phyloP scores from a whole-genome alignment of 129 eudicot genomes.

The Pittosporum tobira region DNA sequence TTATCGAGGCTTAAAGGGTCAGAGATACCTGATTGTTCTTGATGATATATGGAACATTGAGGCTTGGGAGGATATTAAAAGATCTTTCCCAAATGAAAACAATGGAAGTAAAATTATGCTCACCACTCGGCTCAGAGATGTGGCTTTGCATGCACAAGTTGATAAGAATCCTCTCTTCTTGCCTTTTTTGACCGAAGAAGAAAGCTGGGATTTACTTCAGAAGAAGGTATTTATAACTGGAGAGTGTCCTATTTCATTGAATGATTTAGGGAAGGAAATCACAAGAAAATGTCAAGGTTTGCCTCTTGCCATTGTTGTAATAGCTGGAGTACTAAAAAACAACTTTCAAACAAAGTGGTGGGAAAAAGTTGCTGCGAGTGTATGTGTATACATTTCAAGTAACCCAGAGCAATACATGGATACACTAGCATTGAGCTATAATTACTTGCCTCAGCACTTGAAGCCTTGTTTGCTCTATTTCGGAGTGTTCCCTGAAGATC shows the following conservation, averaged over 20 bases:
- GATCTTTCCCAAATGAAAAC: slow-evolving; percentile 17
- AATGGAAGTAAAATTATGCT: slow-evolving; percentile 26
- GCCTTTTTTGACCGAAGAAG: slow-evolving; percentile 15
- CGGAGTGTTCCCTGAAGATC: no score
- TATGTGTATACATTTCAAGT: slow-evolving; percentile 14
- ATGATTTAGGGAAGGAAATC: slow-evolving; percentile 22
- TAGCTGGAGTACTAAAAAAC: slow-evolving; percentile 29
- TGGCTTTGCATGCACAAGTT: slow-evolving; percentile 11
- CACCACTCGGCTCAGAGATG: slow-evolving; percentile 21
- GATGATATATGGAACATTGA: slow-evolving; percentile 16
- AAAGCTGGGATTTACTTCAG: no score
- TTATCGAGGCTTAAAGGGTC: slow-evolving; percentile 14
- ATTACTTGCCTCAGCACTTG: no score
- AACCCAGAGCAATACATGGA: slow-evolving; percentile 16
- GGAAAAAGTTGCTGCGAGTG: slow-evolving; percentile 17
- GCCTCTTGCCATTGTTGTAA: no score
- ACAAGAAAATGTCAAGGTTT: no score
- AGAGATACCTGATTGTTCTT: slow-evolving; percentile 26
- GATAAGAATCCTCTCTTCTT: slow-evolving; percentile 11
- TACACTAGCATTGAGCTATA: slow-evolving; percentile 23
- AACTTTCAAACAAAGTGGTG: slow-evolving; percentile 11
- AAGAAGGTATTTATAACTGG: slow-evolving; percentile 15
- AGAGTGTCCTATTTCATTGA: slow-evolving; percentile 16
- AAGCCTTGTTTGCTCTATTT: no score
- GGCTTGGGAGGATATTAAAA: slow-evolving; percentile 27